phyloP scores from a whole-genome alignment of 1,284 basidiomycete genomes.

The Farysia itapuensis region DNA sequence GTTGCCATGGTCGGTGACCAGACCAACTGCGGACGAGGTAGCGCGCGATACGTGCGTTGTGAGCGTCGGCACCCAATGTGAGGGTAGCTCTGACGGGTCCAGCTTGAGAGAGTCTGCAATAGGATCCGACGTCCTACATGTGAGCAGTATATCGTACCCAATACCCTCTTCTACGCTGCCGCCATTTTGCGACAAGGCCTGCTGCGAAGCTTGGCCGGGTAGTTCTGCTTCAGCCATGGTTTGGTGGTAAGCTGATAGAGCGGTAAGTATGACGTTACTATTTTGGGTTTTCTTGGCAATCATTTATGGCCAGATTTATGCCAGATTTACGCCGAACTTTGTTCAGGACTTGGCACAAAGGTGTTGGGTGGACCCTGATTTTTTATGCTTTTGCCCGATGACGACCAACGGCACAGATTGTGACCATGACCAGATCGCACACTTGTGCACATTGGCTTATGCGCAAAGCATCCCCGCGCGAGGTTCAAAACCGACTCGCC shows the following conservation, averaged over 20 bases:
- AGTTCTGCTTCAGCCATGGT: no score
- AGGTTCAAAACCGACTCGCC: constrained; percentile 31
- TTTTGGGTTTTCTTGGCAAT: no score
- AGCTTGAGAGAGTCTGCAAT: constrained; percentile 11
- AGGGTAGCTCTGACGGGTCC: constrained; percentile 8
- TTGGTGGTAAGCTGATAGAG: no score
- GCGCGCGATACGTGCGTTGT: constrained; percentile 18
- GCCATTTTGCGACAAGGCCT: no score
- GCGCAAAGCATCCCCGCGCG: constrained; percentile 12
- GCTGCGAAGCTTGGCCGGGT: no score
- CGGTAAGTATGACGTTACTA: no score
- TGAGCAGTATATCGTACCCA: constrained; percentile 18
- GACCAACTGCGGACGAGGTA: constrained; percentile 11
- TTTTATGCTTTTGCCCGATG: no score
- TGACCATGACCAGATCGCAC: constrained; percentile 22
- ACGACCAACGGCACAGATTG: neutral
- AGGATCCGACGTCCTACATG: constrained; percentile 11
- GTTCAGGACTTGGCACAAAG: no score
- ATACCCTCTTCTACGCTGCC: no score
- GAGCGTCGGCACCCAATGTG: constrained; percentile 23
- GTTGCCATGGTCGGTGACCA: neutral
- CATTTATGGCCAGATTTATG: no score
- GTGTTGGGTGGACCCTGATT: no score
- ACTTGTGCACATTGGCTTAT: constrained; percentile 10
- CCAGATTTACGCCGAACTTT: no score